A percentile compares a stretch with the other conserved stretches of the same genome.
phyloP scores from a whole-genome alignment of 805 yeast genomes.

The Nakazawaea wickerhamii region DNA sequence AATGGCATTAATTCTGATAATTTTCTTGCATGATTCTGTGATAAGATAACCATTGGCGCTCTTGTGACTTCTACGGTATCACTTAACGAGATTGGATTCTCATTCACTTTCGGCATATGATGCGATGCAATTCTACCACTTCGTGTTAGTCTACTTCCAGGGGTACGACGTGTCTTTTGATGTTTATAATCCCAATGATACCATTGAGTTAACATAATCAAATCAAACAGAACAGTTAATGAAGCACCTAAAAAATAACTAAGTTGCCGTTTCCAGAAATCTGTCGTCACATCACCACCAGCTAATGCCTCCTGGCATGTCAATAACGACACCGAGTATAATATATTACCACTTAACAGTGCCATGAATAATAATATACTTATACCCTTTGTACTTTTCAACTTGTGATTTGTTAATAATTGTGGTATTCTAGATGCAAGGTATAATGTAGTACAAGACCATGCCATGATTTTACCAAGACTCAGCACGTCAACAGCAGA shows the following conservation, averaged over 20 bases:
- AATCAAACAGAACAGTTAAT: constrained; percentile 47
- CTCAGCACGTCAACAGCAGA: constrained; percentile 4
- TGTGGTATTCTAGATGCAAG: constrained; percentile 49
- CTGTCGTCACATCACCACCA: constrained; percentile 27
- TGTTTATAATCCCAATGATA: constrained; percentile 22
- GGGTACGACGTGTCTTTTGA: background rate
- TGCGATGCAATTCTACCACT: background rate
- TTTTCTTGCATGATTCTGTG: constrained; percentile 27
- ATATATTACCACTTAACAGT: constrained; percentile 45
- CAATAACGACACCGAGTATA: constrained; percentile 43
- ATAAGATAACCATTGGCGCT: constrained; percentile 18
- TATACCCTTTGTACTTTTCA: constrained; percentile 46
- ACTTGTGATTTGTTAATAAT: constrained; percentile 36
- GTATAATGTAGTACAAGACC: constrained; percentile 47
- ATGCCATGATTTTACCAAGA: constrained; percentile 34
- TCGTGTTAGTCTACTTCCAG: background rate
- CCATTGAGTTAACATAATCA: constrained; percentile 39
- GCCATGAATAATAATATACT: constrained; percentile 43
- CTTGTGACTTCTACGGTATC: constrained; percentile 3
- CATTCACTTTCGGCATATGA: background rate
- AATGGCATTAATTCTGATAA: constrained; percentile 28
- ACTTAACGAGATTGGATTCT: constrained; percentile 5
- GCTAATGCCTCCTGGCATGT: constrained; percentile 36
- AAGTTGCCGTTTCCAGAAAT: constrained; percentile 34
- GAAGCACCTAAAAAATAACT: constrained; percentile 45